Conservation (phyloP, 2,329 filamentous ascomycete species). For the Fusarium metavorans region DNA sequence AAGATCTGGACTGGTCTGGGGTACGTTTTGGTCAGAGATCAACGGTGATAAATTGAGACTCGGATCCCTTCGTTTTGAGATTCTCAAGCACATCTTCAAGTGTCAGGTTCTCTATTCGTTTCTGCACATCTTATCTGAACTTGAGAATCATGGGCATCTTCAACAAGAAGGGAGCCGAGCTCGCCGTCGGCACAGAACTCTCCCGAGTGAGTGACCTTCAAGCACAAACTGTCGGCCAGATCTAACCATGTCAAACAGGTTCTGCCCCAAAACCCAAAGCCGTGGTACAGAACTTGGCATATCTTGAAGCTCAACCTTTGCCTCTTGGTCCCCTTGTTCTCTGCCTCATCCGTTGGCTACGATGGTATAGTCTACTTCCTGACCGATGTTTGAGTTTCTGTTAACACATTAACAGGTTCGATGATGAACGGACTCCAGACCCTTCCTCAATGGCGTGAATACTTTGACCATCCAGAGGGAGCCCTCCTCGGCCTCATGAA, state of each 20-base stretch:
- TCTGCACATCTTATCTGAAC: neutral
- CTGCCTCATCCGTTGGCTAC: neutral
- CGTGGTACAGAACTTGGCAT: neutral
- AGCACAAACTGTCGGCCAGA: neutral
- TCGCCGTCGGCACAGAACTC: neutral
- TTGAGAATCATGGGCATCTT: neutral
- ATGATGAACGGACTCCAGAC: constrained; percentile 60
- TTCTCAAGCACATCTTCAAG: neutral
- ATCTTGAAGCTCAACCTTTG: neutral
- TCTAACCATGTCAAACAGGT: neutral
- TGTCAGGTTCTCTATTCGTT: neutral
- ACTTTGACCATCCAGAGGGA: constrained; percentile 52
- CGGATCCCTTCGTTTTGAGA: neutral
- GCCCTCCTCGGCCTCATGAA: constrained; percentile 52
- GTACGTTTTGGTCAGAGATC: neutral
- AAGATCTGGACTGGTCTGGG: neutral
- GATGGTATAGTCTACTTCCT: neutral
- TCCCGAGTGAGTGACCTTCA: neutral
- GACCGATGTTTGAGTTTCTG: neutral
- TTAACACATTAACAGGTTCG: constrained; percentile 39
- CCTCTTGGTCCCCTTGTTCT: neutral
- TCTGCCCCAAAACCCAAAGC: neutral
- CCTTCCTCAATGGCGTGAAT: constrained; percentile 53
- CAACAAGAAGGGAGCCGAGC: neutral
- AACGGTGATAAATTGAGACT: neutral